Base-by-base conservation (phyloP, 805 yeast genomes). In the Candida ipomoeae region DNA sequence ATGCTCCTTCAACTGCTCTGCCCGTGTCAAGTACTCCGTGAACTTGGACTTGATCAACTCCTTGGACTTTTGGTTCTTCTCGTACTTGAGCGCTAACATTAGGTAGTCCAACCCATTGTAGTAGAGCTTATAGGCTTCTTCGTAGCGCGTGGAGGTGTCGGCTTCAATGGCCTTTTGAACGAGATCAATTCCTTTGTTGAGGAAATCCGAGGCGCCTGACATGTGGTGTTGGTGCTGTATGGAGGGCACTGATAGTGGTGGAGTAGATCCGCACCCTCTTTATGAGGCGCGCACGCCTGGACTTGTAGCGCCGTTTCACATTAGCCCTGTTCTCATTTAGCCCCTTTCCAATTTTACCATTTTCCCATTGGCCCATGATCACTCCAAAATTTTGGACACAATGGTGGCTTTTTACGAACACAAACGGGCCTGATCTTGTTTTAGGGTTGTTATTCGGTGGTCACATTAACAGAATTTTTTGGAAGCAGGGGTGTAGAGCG, bases 91-190 rank as follows among this genome's bases (percentile, higher is more conserved):
- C 4, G 99, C 99, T 58, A 90, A 76, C 97, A 94, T 90, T 60
- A 94, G 75, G 69, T 94, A 94, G 67, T 94, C 98, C 49, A 94
- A 75, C 1, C 97, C 97, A 61, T 87, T 87, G 72, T 88, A 91
- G 69, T 94, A 94, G 42, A 89, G 79, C 53, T 89, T 87, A 68
- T 92, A 92, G 0, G 99, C 98, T 58, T 94, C 98, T 48, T 89
- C 96, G 61, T 91, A 92, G 56, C 85, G 79, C 47, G 92, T 85
- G 21, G 90, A 90, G 15, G 89, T 83, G 65, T 94, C 99, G 5
- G 96, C 89, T 65, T 90, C 97, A 49, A 94, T 90, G 21, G 99
- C 99, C 67, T 85, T 86, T 64, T 90, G 96, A 17, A 94, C 95
- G 35, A 90, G 77, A 55, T 90, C 97, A 21, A 94, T 90, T n/a